These are phyloP conservation scores for Globisporangium sylvaticum DNA, from an alignment of 352 stramenopile genomes.

Conservation along the genomic window DNA sequence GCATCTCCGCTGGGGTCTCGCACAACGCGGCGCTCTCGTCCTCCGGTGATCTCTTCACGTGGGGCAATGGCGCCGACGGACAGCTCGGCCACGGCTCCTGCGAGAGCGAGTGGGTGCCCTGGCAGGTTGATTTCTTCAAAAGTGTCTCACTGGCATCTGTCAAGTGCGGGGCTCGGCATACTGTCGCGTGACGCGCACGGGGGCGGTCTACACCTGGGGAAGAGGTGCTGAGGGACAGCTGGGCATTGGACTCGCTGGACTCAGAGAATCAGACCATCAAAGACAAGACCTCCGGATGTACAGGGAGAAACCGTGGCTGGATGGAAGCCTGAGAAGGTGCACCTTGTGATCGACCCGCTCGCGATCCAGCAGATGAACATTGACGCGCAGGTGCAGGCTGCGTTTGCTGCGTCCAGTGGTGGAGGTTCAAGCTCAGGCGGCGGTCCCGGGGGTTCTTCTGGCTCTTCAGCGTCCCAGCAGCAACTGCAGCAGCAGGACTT, in stretches of 20 bases:
- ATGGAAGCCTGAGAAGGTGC: constrained; percentile 16
- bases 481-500: not conserved
- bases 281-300: too few species aligned
- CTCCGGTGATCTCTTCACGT: constrained; percentile 59
- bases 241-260: constrained; percentile 13
- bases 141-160: constrained; percentile 25
- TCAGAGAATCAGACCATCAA: not conserved
- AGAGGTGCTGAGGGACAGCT: constrained; percentile 49
- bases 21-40: constrained; percentile 52
- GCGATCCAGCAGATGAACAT: constrained; percentile 28
- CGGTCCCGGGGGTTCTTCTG: not conserved
- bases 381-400: constrained; percentile 19
- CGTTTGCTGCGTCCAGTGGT: not conserved
- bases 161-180: constrained; percentile 43
- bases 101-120: constrained; percentile 59
- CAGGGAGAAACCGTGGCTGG: not conserved
- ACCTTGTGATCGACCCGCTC: constrained; percentile 19
- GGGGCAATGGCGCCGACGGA: constrained; percentile 52
- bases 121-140: constrained; percentile 47
- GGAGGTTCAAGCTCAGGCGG: not conserved
- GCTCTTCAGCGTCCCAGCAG: constrained; percentile 9
- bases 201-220: constrained; percentile 59
- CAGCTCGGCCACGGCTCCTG: constrained; percentile 46
- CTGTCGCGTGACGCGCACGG: constrained; percentile 38
- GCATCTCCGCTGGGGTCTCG: constrained; percentile 37